phyloP scores from a whole-genome alignment of 169 alveolate genomes.

The Plasmodium reichenowi region DNA sequence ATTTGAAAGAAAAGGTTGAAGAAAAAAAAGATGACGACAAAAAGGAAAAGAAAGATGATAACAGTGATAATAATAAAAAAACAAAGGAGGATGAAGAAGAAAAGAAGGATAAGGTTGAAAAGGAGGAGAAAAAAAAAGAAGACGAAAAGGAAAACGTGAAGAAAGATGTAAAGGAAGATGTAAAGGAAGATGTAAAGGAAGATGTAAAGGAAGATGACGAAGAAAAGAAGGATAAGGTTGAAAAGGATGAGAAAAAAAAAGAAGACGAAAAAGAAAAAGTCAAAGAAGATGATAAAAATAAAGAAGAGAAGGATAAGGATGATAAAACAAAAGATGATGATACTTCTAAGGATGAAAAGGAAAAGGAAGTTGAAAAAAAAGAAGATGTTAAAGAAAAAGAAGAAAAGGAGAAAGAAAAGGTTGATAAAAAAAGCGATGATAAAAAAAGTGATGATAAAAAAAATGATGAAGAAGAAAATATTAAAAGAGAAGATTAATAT shows the following conservation, averaged over 20 bases:
- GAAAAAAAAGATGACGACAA: conserved; percentile 59
- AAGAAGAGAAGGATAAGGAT: conserved; percentile 19
- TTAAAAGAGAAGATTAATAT: conserved; percentile 3
- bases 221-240: conserved; percentile 40
- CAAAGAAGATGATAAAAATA: conserved; percentile 18
- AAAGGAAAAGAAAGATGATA: conserved; percentile 43
- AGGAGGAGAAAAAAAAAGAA: conserved; percentile 77
- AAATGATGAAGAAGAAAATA: not conserved
- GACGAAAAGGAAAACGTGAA: conserved; percentile 73
- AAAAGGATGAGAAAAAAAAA: conserved; percentile 40
- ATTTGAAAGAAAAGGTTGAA: conserved; percentile 31
- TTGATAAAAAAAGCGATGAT: not conserved
- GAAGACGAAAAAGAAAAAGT: conserved; percentile 23
- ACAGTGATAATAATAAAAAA: conserved; percentile 30
- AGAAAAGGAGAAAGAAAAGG: too few species aligned
- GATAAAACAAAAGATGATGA: not conserved
- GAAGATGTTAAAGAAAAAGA: not conserved
- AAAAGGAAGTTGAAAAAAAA: not conserved
- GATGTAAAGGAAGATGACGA: too few species aligned
- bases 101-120: conserved; percentile 43
- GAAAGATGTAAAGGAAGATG: not conserved
- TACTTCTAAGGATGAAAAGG: conserved; percentile 1
- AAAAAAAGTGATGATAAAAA: not conserved
- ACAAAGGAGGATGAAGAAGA: conserved; percentile 60
- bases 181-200: not conserved